Evolutionary conservation across 1,284 basidiomycete species (phyloP).

Genomic region (Cutaneotrichosporon arboriforme): DNA sequence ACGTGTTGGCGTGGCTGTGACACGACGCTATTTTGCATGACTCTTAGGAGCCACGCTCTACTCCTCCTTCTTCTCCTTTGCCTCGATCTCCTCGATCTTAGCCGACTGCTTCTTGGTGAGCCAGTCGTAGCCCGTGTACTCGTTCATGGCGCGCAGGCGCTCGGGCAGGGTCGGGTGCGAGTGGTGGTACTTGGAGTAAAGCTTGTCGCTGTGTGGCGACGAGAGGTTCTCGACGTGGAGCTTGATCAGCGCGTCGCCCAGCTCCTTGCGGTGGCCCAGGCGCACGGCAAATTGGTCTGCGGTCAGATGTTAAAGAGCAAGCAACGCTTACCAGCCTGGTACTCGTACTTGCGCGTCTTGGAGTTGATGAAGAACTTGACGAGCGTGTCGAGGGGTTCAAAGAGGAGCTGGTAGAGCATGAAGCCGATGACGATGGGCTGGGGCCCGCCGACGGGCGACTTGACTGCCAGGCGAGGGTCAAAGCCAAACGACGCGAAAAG

Average conservation of each 20-base stretch:
- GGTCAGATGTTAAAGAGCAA: background rate
- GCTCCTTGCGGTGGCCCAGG: constrained; percentile 54
- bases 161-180: constrained; percentile 87
- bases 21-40: no score
- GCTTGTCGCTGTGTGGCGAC: constrained; percentile 84
- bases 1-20: no score
- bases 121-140: constrained; percentile 29
- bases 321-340: constrained; percentile 71
- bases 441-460: constrained; percentile 50
- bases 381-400: constrained; percentile 74
- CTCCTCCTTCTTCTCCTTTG: constrained; percentile 12
- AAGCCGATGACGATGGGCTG: constrained; percentile 84
- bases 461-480: constrained; percentile 55
- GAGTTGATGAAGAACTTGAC: constrained; percentile 73
- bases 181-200: constrained; percentile 89
- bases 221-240: constrained; percentile 85
- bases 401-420: constrained; percentile 77
- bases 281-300: constrained; percentile 45
- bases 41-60: background rate
- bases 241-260: constrained; percentile 69
- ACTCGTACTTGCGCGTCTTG: constrained; percentile 76
- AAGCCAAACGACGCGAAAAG: constrained; percentile 85
- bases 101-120: constrained; percentile 8
- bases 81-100: constrained; percentile 2
- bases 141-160: constrained; percentile 70